Evolutionary conservation across 2,329 filamentous ascomycete genomes (phyloP), one percentile per base, ranked within the genome.

Genomic region (Coleophoma cylindrospora): DNA sequence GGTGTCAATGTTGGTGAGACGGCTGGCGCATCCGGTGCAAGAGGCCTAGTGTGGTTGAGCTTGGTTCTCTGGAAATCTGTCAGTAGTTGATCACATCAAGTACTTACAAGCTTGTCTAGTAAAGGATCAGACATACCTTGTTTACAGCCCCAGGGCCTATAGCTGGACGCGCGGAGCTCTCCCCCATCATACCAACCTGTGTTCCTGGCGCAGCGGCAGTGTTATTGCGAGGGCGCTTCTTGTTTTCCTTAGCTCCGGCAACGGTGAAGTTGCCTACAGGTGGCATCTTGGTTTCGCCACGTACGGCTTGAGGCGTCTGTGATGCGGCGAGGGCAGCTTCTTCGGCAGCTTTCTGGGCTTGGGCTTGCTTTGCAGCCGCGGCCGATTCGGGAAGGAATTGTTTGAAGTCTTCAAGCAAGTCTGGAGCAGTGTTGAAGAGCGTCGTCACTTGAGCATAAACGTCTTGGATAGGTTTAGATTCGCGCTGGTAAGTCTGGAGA

Each of bases 381-480:
- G 86, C 84, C 40, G 92, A 95, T 66, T 99, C 94, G 0, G 94
- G 94, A 8, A 99, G 77, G 59, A 99, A 99, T 64, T 99, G 94
- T 68, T 99, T 99, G 67, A 99, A 99, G 64, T 99, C 94, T 68
- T 99, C 94, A 2, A 99, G 75, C 12, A 99, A 81, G 69, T 99
- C 94, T 4, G 92, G 92, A 0, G 95, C 94, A 5, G 87, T 87
- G 64, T 90, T 91, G 72, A 99, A 99, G 1, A 99, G 75, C 33
- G 87, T 87, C 0, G 95, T 99, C 21, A 99, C 94, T 68, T 99
- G 94, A 1, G 89, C 88, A 67, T 99, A 99, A 3, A 99, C 94
- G 68, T 99, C 94, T 67, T 96, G 91, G 36, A 99, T 99, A 0
- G 94, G 95, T 66, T 97, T 97, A 48, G 94, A 95, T 68, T 99